phyloP scores from a whole-genome alignment of 2,329 filamentous ascomycete species.

The Amesomyces nigricolor region DNA sequence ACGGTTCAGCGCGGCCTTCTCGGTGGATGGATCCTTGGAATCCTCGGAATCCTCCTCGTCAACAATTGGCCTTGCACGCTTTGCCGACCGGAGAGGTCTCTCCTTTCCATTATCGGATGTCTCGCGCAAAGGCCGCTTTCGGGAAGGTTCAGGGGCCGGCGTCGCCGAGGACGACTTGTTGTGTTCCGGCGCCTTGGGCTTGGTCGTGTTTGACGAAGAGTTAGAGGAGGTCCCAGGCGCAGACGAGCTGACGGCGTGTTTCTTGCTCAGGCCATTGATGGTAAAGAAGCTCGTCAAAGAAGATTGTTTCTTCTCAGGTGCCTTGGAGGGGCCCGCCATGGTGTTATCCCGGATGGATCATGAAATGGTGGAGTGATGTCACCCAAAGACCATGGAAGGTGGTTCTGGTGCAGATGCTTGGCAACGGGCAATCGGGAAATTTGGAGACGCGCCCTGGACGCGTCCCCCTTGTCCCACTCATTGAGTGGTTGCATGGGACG shows the following conservation, averaged over 20 bases:
- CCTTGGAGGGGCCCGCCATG: constrained; percentile 38
- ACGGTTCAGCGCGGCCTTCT: constrained; percentile 31
- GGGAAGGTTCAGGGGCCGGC: constrained; percentile 28
- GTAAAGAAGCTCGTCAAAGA: constrained; percentile 85
- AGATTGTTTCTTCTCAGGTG: constrained; percentile 61
- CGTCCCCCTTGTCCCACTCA: background rate
- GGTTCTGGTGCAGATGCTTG: background rate
- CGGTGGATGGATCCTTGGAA: constrained; percentile 31
- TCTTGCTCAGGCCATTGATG: constrained; percentile 36
- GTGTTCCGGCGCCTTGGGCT: constrained; percentile 4
- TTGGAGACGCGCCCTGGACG: constrained; percentile 14
- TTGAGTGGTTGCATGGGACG: constrained; percentile 6
- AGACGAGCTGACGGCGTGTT: constrained; percentile 24
- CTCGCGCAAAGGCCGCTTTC: constrained; percentile 49
- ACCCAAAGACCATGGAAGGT: constrained; percentile 12
- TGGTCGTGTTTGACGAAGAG: background rate
- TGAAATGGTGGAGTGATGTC: constrained; percentile 16
- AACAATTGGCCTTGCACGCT: constrained; percentile 38
- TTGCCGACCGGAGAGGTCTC: constrained; percentile 35
- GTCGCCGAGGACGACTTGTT: constrained; percentile 28
- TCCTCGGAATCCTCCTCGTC: constrained; percentile 33
- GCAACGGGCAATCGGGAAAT: background rate
- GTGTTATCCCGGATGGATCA: constrained; percentile 1
- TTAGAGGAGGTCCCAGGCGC: constrained; percentile 10
- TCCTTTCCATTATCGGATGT: constrained; percentile 42